Percentiles rank a stretch among this genome's conserved stretches.
phyloP scores from a whole-genome alignment of 345 rosid genomes.

The Anacardium occidentale region DNA sequence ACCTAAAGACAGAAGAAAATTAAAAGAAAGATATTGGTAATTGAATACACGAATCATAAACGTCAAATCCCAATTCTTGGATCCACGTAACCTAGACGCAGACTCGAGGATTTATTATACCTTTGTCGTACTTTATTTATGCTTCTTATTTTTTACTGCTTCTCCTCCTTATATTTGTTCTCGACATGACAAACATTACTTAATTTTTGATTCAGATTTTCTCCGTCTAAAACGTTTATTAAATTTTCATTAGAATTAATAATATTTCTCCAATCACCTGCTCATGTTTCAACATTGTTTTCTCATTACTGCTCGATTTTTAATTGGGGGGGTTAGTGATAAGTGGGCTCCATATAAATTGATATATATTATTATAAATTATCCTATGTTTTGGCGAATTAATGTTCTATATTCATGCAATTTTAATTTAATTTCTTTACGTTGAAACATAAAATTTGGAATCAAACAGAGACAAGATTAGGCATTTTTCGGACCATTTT shows the following conservation, averaged over 20 bases:
- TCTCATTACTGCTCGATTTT: too few relatives aligned
- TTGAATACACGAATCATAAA: slow-evolving; percentile 28
- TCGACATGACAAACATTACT: slow-evolving; percentile 11
- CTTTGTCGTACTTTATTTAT: slow-evolving; percentile 8
- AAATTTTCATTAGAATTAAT: not conserved
- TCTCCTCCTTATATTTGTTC: not conserved
- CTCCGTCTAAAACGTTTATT: not conserved
- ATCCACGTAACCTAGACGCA: slow-evolving; percentile 39
- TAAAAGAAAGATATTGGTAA: not conserved
- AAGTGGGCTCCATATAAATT: not conserved
- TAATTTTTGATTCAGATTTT: not conserved
- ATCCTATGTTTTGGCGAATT: not conserved
- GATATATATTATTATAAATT: too few relatives aligned
- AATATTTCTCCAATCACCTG: not conserved
- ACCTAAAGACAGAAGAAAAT: not conserved
- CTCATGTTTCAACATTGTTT: not conserved
- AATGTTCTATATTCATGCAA: not conserved
- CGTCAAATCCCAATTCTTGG: slow-evolving; percentile 35
- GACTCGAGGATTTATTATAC: slow-evolving; percentile 25
- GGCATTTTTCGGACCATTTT: too few relatives aligned
- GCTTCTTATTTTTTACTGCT: not conserved
- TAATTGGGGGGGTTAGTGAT: not conserved
- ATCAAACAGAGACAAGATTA: too few relatives aligned
- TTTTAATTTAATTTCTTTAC: not conserved
- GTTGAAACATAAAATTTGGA: too few relatives aligned